These are phyloP conservation scores for Epichloe hybrida DNA, from an alignment of 2,329 filamentous ascomycete genomes.

Conservation along the genomic window DNA sequence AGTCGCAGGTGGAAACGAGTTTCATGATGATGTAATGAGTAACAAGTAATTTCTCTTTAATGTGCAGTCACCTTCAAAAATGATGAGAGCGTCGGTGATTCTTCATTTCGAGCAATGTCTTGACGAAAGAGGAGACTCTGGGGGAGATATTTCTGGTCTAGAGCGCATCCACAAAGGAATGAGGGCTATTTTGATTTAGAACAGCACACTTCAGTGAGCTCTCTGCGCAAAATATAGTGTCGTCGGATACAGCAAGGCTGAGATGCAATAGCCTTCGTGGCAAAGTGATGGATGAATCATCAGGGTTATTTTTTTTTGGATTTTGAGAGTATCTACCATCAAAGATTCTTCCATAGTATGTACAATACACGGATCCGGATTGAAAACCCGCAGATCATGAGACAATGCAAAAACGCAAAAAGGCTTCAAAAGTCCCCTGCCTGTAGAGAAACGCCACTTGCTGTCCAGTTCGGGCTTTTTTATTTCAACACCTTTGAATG, in stretches of 20 bases:
- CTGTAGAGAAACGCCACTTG: conserved; percentile 8
- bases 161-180: too few species aligned
- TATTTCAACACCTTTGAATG: conserved; percentile 24
- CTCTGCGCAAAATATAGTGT: too few species aligned
- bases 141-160: too few species aligned
- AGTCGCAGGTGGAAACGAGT: not conserved
- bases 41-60: not conserved
- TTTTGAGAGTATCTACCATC: conserved; percentile 8
- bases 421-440: conserved; percentile 2
- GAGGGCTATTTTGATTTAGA: too few species aligned
- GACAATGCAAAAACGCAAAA: not conserved
- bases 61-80: not conserved
- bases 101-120: too few species aligned
- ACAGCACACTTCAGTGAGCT: too few species aligned
- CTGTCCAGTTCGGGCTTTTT: conserved; percentile 10
- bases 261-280: too few species aligned
- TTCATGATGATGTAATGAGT: not conserved
- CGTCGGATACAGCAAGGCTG: too few species aligned
- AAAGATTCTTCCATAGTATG: conserved; percentile 14
- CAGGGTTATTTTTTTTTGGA: conserved; percentile 19
- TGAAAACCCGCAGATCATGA: not conserved
- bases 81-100: too few species aligned
- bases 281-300: too few species aligned
- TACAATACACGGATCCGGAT: conserved; percentile 16
- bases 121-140: too few species aligned